Conservation (phyloP, 2,329 filamentous ascomycete genomes). For the Epichloe scottii region DNA sequence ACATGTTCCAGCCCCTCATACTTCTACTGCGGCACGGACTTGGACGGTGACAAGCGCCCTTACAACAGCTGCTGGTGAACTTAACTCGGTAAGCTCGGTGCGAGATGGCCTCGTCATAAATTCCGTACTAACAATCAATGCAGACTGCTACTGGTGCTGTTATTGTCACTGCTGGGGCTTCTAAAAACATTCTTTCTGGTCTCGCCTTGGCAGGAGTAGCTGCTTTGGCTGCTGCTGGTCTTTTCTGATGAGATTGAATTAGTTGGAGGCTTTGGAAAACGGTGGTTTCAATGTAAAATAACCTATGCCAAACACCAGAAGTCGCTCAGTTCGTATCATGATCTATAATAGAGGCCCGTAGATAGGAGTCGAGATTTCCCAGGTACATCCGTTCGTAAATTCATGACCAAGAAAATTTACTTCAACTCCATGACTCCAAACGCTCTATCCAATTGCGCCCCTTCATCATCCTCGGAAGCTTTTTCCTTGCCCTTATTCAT, state of each 20-base stretch:
- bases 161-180: slow-evolving; percentile 5
- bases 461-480: slow-evolving; percentile 27
- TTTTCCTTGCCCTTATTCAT: slow-evolving; percentile 8
- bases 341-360: background rate
- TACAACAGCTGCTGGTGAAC: background rate
- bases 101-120: too few relatives aligned
- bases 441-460: slow-evolving; percentile 43
- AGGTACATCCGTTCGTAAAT: too few relatives aligned
- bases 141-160: slow-evolving; percentile 1
- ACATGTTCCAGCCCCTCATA: background rate
- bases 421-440: slow-evolving; percentile 37
- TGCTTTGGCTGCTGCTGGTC: slow-evolving; percentile 5
- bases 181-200: background rate
- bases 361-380: too few relatives aligned
- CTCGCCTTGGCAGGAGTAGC: slow-evolving; percentile 7
- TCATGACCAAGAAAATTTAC: slow-evolving; percentile 3
- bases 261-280: too few relatives aligned
- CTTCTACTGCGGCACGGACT: background rate
- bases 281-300: too few relatives aligned
- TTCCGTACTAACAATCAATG: background rate
- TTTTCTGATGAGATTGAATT: slow-evolving; percentile 7
- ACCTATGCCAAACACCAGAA: background rate
- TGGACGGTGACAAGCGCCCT: background rate
- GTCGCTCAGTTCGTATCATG: slow-evolving; percentile 2
- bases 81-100: background rate